Base-by-base conservation (phyloP, 1,284 basidiomycete genomes). In the Moniliophthora roreri region DNA sequence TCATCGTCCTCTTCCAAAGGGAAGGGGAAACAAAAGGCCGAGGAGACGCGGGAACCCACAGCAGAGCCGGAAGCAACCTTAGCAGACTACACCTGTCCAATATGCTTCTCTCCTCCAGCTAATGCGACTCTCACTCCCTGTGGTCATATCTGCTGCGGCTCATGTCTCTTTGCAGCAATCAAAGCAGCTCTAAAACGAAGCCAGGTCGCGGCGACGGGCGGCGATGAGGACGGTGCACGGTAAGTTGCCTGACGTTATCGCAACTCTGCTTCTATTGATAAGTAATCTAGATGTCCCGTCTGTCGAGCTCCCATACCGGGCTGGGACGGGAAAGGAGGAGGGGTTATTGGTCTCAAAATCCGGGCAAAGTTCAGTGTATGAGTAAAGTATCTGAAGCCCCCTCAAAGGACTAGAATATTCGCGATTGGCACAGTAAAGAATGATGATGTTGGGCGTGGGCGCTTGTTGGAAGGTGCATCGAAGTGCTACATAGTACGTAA, bases 91-190 rank as follows among this genome's bases (percentile, higher is more conserved):
- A 78, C 77, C 0, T 91, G 89, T 62, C 89, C 89, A 4, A 86
- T 91, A 55, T 91, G 89, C 64, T 89, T 90, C 72, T 82, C 75
- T 35, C 77, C 86, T 1, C 89, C 89, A 1, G 81, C 79, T 0
- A 83, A 87, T 56, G 86, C 89, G 18, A 88, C 87, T 0, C 67
- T 91, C 50, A 89, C 87, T 0, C 87, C 86, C 0, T 91, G 89
- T 59, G 89, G 89, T 0, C 89, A 91, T 58, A 77, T 91, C 41
- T 82, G 82, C 57, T 91, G 89, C 59, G 89, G 87, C 1, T 72
- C 80, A 23, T 91, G 89, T 65, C 75, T 91, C 6, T 91, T 90
- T 59, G 81, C 81, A 0, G 84, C 89, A 0, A 79, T 91, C 39
- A 85, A 84, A 60, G 77, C 84, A 2, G 79, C 81, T 4, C 67